Conservation (phyloP, 2,329 filamentous ascomycete species). For the Monosporascus ibericus region DNA sequence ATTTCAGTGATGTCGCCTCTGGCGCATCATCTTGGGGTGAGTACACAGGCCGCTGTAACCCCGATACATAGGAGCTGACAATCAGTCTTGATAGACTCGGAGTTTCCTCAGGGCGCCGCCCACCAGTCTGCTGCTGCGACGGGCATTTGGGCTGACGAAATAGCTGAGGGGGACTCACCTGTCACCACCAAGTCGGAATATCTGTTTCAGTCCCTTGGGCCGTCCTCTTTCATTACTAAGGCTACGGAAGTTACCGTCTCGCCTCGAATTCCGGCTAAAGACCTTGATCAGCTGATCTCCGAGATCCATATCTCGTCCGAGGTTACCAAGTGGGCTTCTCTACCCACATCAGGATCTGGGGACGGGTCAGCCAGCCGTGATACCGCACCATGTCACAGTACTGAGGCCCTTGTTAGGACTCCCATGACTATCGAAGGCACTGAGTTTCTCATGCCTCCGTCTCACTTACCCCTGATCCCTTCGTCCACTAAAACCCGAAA, state of each 20-base stretch:
- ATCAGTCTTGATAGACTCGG: constrained; percentile 31
- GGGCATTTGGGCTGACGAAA: constrained; percentile 25
- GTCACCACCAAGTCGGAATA: constrained; percentile 24
- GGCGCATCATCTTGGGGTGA: constrained; percentile 31
- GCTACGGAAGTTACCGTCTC: constrained; percentile 32
- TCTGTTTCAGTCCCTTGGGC: constrained; percentile 33
- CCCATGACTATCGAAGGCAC: constrained; percentile 16
- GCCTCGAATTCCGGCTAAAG: constrained; percentile 25
- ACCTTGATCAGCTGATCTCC: constrained; percentile 28
- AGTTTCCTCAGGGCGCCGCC: constrained; percentile 41
- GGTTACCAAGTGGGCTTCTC: constrained; percentile 18
- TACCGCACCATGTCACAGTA: constrained; percentile 1
- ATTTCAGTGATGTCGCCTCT: constrained; percentile 13
- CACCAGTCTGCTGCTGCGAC: constrained; percentile 26
- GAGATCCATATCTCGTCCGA: constrained; percentile 32
- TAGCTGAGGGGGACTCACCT: constrained; percentile 23
- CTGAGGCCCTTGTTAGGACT: constrained; percentile 3
- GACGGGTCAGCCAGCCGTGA: constrained; percentile 18
- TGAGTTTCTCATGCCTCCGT: constrained; percentile 12
- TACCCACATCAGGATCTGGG: constrained; percentile 24
- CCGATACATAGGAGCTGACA: constrained; percentile 7
- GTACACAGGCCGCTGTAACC: background rate
- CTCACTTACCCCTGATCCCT: constrained; percentile 17
- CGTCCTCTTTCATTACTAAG: constrained; percentile 36
- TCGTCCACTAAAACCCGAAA: constrained; percentile 10